Evolutionary conservation across 2,329 filamentous ascomycete species (phyloP).

Genomic region (Aspergillus eucalypticola): DNA sequence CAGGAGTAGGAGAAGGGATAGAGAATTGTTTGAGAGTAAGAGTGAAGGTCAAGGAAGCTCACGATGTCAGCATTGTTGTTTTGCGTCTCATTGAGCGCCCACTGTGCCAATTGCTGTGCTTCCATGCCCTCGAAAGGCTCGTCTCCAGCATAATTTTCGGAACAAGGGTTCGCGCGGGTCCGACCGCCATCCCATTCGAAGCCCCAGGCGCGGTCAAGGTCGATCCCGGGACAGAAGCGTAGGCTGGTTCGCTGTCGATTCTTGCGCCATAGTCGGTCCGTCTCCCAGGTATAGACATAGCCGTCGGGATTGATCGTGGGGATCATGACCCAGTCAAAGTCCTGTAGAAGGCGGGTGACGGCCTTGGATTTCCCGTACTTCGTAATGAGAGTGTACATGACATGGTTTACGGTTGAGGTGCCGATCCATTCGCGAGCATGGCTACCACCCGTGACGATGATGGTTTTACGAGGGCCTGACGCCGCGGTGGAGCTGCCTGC

Average conservation of each 20-base stretch:
- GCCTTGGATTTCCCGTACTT: constrained; percentile 70
- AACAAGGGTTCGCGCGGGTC: constrained; percentile 76
- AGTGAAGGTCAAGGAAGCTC: constrained; percentile 88
- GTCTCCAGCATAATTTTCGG: constrained; percentile 83
- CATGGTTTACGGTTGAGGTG: constrained; percentile 83
- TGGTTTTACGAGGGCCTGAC: constrained; percentile 64
- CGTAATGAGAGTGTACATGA: constrained; percentile 85
- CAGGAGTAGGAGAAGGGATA: constrained; percentile 93
- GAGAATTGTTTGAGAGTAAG: constrained; percentile 91
- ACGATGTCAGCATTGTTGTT: constrained; percentile 73
- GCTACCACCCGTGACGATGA: constrained; percentile 80
- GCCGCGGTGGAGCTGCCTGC: constrained; percentile 54
- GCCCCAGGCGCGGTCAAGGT: constrained; percentile 83
- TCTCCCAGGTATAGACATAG: constrained; percentile 90
- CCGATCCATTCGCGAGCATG: constrained; percentile 98
- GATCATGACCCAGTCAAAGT: constrained; percentile 85
- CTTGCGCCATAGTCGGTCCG: constrained; percentile 92
- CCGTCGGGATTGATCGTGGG: constrained; percentile 92
- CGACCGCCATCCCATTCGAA: constrained; percentile 77
- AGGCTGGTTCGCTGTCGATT: constrained; percentile 78
- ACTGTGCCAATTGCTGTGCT: constrained; percentile 71
- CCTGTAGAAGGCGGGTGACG: constrained; percentile 75
- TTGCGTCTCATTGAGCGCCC: constrained; percentile 76
- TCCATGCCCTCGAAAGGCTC: constrained; percentile 82
- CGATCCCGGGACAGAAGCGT: constrained; percentile 81